A percentile compares a stretch with the other conserved stretches of the same genome.
These are phyloP conservation scores for Yamadazyma paraphyllophila DNA, from an alignment of 805 yeast species.

Conservation along the genomic window DNA sequence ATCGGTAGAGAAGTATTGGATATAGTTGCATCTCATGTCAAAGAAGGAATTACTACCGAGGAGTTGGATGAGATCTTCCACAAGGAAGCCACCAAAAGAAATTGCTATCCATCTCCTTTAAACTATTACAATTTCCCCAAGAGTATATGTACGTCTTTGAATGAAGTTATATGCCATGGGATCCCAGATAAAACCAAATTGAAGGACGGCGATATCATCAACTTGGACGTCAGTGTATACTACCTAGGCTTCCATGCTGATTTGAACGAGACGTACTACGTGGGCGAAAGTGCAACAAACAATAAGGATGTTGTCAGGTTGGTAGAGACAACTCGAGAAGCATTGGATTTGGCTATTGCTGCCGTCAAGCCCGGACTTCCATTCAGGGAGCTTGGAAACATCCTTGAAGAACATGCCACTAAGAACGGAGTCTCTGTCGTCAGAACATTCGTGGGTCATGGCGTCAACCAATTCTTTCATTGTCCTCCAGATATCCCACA, in stretches of 20 bases:
- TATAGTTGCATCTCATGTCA: constrained; percentile 75
- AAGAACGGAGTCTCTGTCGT: constrained; percentile 82
- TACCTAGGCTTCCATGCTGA: constrained; percentile 91
- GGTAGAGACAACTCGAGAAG: constrained; percentile 85
- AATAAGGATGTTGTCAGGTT: constrained; percentile 78
- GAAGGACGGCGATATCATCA: constrained; percentile 91
- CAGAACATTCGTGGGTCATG: constrained; percentile 91
- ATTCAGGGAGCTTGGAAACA: constrained; percentile 81
- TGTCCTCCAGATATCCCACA: constrained; percentile 92
- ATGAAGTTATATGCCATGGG: constrained; percentile 96
- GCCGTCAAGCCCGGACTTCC: constrained; percentile 89
- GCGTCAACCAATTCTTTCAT: constrained; percentile 83
- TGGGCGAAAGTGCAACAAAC: constrained; percentile 82
- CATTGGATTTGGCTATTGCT: constrained; percentile 78
- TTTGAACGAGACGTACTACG: constrained; percentile 93
- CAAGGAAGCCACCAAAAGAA: constrained; percentile 81
- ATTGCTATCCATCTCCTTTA: constrained; percentile 91
- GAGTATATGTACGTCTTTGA: constrained; percentile 87
- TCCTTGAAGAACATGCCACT: constrained; percentile 83
- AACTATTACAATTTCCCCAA: constrained; percentile 94
- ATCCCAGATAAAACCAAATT: constrained; percentile 88
- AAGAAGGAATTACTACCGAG: constrained; percentile 91
- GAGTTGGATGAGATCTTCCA: constrained; percentile 85
- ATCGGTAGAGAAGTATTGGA: constrained; percentile 89
- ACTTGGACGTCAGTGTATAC: constrained; percentile 83